A percentile compares a stretch with the other conserved stretches of the same genome.
These are phyloP conservation scores for Beverwykella pulmonaria DNA, from an alignment of 495 filamentous ascomycete genomes.

Conservation along the genomic window DNA sequence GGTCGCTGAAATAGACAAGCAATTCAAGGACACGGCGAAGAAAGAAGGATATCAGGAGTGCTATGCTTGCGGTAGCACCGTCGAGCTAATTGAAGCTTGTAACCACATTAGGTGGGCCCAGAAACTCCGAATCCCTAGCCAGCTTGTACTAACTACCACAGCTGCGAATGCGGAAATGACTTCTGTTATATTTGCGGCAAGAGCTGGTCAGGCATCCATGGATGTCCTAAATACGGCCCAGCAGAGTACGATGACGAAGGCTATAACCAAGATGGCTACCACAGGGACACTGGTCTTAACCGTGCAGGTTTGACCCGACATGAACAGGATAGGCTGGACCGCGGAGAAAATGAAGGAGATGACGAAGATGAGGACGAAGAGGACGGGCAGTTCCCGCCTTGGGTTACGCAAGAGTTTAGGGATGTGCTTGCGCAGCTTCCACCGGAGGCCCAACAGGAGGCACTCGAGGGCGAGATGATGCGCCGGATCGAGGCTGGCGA, in stretches of 20 bases:
- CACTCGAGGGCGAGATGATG: neutral
- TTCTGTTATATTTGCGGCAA: conserved; percentile 40
- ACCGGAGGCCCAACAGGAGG: neutral
- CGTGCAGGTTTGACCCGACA: conserved; percentile 22
- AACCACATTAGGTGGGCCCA: conserved; percentile 32
- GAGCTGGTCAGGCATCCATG: conserved; percentile 30
- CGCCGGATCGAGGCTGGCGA: neutral
- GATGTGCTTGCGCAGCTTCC: neutral
- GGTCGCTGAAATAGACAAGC: conserved; percentile 17
- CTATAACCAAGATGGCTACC: conserved; percentile 38
- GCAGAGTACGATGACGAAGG: conserved; percentile 34
- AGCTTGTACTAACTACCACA: conserved; percentile 2
- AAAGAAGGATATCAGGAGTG: conserved; percentile 34
- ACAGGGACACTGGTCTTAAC: conserved; percentile 32
- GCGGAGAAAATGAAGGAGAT: conserved; percentile 14
- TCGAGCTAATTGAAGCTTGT: conserved; percentile 36
- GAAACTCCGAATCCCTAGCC: neutral
- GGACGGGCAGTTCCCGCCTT: neutral
- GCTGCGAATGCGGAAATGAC: conserved; percentile 29
- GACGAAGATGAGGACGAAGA: conserved; percentile 2
- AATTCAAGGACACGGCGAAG: conserved; percentile 23
- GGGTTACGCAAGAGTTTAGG: neutral
- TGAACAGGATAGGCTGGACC: neutral
- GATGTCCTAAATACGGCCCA: conserved; percentile 33
- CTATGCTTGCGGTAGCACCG: conserved; percentile 16